Percentiles rank a stretch among this genome's conserved stretches.
Evolutionary conservation across 495 filamentous ascomycete species (phyloP).

Genomic region (Lichina pygmaea): DNA sequence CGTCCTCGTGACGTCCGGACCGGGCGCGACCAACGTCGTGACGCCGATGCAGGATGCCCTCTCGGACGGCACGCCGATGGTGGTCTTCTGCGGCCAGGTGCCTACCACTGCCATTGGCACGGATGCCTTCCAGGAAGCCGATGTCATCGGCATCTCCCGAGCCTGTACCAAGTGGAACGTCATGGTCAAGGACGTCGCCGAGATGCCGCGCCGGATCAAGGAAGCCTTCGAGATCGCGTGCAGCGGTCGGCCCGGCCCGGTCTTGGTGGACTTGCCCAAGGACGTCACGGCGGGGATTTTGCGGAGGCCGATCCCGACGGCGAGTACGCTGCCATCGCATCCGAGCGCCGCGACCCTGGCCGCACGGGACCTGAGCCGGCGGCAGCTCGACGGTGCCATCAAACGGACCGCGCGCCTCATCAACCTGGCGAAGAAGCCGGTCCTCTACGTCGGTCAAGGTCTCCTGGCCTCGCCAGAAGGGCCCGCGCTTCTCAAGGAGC

Average conservation of each 20-base stretch:
- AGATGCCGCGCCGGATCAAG: slow-evolving; percentile 52
- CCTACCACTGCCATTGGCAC: slow-evolving; percentile 44
- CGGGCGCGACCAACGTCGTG: slow-evolving; percentile 53
- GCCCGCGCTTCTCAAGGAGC: slow-evolving; percentile 34
- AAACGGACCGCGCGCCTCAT: slow-evolving; percentile 35
- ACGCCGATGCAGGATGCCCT: slow-evolving; percentile 59
- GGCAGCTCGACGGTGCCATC: slow-evolving; percentile 32
- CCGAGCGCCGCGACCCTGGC: slow-evolving; percentile 44
- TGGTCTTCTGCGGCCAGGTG: slow-evolving; percentile 60
- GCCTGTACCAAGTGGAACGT: slow-evolving; percentile 72
- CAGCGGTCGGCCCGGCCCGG: slow-evolving; percentile 47
- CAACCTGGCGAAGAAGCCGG: slow-evolving; percentile 48
- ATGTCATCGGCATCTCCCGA: slow-evolving; percentile 49
- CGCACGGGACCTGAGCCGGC: slow-evolving; percentile 27
- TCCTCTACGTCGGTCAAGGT: slow-evolving; percentile 54
- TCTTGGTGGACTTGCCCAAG: slow-evolving; percentile 55
- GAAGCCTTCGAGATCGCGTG: slow-evolving; percentile 72
- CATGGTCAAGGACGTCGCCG: slow-evolving; percentile 56
- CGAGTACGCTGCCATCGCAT: slow-evolving; percentile 30
- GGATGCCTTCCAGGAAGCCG: slow-evolving; percentile 61
- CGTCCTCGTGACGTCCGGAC: slow-evolving; percentile 54
- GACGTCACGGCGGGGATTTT: slow-evolving; percentile 47
- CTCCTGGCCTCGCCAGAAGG: slow-evolving; percentile 35
- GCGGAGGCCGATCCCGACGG: slow-evolving; percentile 38
- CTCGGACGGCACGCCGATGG: slow-evolving; percentile 53